Evolutionary conservation across 2,329 filamentous ascomycete species (phyloP), one percentile per base, ranked within the genome.

Genomic region (Colletotrichum tabaci): DNA sequence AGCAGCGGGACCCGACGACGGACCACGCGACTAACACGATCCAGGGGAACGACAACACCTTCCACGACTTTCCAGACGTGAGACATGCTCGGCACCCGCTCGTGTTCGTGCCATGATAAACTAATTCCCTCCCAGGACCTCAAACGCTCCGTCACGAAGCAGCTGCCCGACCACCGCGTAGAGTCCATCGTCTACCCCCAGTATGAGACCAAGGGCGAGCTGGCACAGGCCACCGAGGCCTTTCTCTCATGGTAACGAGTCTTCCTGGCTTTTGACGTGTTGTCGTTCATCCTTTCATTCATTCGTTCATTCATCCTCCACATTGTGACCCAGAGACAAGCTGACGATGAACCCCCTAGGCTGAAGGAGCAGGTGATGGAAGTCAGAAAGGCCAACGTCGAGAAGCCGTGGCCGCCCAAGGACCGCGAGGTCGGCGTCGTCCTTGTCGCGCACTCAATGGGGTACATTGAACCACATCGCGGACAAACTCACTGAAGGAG

Each of bases 361-460:
- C 87, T 97, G 57, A 92, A 94, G 77, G 91, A 95, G 78, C 90
- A 91, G 74, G 93, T 97, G 47, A 94, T 96, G 79, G 92, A 95
- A 58, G 84, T 96, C 18, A 82, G 87, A 72, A 94, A 97, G 79
- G 89, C 90, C 69, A 89, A 89, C 42, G 90, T 91, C 72, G 86
- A 88, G 30, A 94, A 90, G 1, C 91, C 93, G 12, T 94, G 92
- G 77, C 94, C 94, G 1, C 94, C 93, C 1, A 87, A 93, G 56
- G 93, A 97, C 75, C 91, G 93, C n/a, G 91, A 91, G 0, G 93
- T 97, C 10, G 92, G 92, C 70, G 92, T 94, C 3, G 86, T 97
- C 49, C 86, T 97, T 1, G 86, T 96, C 35, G 94, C 94, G 1
- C 95, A 98, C 80, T 95, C 93, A 3, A 97, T 91, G 92, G 92